These are phyloP conservation scores for Xanthoconium separans DNA, from an alignment of 1,284 basidiomycete species.

Conservation along the genomic window DNA sequence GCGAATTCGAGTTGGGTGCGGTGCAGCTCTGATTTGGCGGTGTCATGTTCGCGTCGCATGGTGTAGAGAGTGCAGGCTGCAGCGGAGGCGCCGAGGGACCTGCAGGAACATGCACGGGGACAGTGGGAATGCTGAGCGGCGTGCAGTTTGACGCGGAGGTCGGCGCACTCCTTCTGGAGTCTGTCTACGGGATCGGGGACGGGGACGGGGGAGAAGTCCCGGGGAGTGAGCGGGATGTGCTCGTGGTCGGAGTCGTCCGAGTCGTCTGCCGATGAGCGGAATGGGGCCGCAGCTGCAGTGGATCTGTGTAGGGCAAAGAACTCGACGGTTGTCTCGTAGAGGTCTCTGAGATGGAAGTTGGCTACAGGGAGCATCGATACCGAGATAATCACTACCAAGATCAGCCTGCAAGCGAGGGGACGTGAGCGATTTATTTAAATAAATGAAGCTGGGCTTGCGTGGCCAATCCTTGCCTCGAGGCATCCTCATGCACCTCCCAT, in stretches of 20 bases:
- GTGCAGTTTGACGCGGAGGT: slow-evolving; percentile 49
- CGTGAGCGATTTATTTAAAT: too few species aligned
- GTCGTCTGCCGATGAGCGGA: slow-evolving; percentile 27
- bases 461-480: slow-evolving; percentile 22
- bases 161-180: slow-evolving; percentile 26
- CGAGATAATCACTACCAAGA: slow-evolving; percentile 26
- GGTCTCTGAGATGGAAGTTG: slow-evolving; percentile 55
- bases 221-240: slow-evolving; percentile 27
- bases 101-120: slow-evolving; percentile 40
- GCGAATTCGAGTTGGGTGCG: slow-evolving; percentile 52
- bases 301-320: slow-evolving; percentile 54
- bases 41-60: slow-evolving; percentile 61
- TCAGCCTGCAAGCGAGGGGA: slow-evolving; percentile 29
- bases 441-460: slow-evolving; percentile 17
- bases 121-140: slow-evolving; percentile 38
- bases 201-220: slow-evolving; percentile 26
- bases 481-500: neutral
- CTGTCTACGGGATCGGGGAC: slow-evolving; percentile 20
- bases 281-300: too few species aligned
- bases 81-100: slow-evolving; percentile 30
- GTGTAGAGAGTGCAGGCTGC: slow-evolving; percentile 34
- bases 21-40: slow-evolving; percentile 53
- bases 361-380: slow-evolving; percentile 46
- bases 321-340: slow-evolving; percentile 58
- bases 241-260: slow-evolving; percentile 20